Base-by-base conservation (phyloP, 1,139 yeast genomes). In the Meyerozyma sp. region DNA sequence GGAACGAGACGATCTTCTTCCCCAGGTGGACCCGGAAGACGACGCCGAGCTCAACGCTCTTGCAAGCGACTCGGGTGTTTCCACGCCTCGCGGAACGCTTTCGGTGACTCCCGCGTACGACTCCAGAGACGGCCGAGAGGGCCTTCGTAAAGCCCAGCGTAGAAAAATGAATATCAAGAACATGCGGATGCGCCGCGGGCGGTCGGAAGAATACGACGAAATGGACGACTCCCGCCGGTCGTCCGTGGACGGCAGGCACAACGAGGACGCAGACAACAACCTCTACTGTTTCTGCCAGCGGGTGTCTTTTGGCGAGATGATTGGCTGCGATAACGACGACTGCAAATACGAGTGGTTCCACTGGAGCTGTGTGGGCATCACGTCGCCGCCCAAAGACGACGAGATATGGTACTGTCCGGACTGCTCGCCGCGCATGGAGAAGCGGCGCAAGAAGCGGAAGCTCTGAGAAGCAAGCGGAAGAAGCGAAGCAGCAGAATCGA, bases 311-410 rank as follows among this genome's bases (percentile, higher is more conserved):
- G 96, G 96, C 10, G 88, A 87, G 52, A 89, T 89, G 96, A 82
- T 89, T 62, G 96, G 95, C 0, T 89, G 96, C 62, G 96, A 89
- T 59, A 85, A 85, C 55, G 81, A 79, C 16, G 82, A 82, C 51
- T 89, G 96, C 67, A 78, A 82, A 50, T 82, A 72, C 55, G 96
- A 88, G 60, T 89, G 96, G 96, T 89, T 88, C 61, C 93, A 84
- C 60, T 84, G 86, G 73, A 71, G 76, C 46, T 89, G 96, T 68
- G 95, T 89, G 41, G 95, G 95, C 1, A 75, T 89, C 42, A 75
- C 77, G 8, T 73, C 77, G 30, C 86, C 87, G 3, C 90, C 91
- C 0, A 78, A 77, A 53, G 86, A 82, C 41, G 77, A 76, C 48
- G 77, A 72, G 44, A 66, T 72, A 28, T 84, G 93, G 93, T 81